Percentiles rank a stretch among this genome's conserved stretches.
These are phyloP conservation scores for Asterochloris erici DNA, from an alignment of 139 green algal species.

Conservation along the genomic window DNA sequence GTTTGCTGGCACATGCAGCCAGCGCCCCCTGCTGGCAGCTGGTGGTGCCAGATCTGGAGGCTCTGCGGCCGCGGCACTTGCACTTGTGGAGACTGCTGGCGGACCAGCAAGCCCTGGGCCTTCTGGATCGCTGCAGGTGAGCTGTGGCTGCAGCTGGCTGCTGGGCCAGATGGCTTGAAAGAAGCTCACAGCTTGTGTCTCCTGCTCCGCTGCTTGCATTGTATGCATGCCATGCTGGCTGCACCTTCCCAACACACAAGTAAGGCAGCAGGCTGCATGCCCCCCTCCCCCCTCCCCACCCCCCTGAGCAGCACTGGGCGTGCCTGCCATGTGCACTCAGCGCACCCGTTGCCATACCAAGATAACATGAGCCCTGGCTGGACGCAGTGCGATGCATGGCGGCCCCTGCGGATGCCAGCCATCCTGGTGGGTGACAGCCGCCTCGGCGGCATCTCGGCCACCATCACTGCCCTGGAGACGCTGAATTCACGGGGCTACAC, in stretches of 20 bases:
- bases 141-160: background rate
- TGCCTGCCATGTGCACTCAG: no score
- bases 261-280: no score
- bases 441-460: slow-evolving; percentile 92
- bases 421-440: slow-evolving; percentile 87
- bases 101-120: slow-evolving; percentile 82
- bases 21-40: background rate
- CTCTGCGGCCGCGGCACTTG: slow-evolving; percentile 22
- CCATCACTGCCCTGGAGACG: slow-evolving; percentile 76
- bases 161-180: no score
- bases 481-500: slow-evolving; percentile 68
- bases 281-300: no score
- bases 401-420: slow-evolving; percentile 74
- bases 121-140: slow-evolving; percentile 74
- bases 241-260: no score
- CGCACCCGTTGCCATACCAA: no score
- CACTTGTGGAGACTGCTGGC: slow-evolving; percentile 90
- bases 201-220: no score
- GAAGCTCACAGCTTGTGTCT: no score
- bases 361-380: no score
- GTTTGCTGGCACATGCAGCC: slow-evolving; percentile 19
- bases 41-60: no score
- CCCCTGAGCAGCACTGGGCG: no score
- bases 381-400: slow-evolving; percentile 71
- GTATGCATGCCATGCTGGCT: no score